Conservation (phyloP, 352 stramenopile species). For the Globisporangium camurandrum region DNA sequence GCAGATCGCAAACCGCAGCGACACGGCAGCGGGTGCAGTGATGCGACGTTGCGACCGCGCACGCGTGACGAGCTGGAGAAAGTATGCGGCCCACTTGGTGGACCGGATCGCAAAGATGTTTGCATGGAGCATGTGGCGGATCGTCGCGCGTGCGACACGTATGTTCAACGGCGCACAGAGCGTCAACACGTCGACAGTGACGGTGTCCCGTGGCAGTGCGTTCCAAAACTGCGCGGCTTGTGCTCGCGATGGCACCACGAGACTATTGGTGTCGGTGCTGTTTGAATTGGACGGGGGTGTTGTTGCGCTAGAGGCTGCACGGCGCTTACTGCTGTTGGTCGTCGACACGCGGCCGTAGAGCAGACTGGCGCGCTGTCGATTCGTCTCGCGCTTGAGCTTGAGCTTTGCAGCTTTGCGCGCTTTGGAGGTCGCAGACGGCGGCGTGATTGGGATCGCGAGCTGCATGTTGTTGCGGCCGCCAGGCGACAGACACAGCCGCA, state of each 20-base stretch:
- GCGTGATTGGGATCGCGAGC: conserved; percentile 31
- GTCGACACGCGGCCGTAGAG: conserved; percentile 11
- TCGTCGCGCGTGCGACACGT: conserved; percentile 17
- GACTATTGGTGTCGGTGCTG: neutral
- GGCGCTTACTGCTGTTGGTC: too few species aligned
- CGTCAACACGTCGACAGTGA: conserved; percentile 33
- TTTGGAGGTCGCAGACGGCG: conserved; percentile 8
- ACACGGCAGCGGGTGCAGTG: conserved; percentile 27
- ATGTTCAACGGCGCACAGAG: conserved; percentile 31
- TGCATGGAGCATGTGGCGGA: conserved; percentile 30
- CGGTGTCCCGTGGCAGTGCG: conserved; percentile 25
- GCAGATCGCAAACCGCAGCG: conserved; percentile 57
- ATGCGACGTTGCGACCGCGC: conserved; percentile 23
- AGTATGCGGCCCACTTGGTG: conserved; percentile 78
- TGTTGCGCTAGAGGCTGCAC: too few species aligned
- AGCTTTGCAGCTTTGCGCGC: neutral
- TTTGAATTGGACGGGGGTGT: conserved; percentile 7
- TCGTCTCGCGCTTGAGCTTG: conserved; percentile 2
- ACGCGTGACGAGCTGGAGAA: conserved; percentile 45
- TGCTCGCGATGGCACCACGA: conserved; percentile 6
- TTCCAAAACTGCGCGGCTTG: conserved; percentile 28
- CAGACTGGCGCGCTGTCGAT: conserved; percentile 8
- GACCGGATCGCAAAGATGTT: conserved; percentile 70
- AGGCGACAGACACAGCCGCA: conserved; percentile 28
- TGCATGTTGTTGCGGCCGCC: conserved; percentile 26